A percentile compares a stretch with the other conserved stretches of the same genome.
phyloP scores from a whole-genome alignment of 2,329 filamentous ascomycete genomes.

The Stagonosporopsis cucurbitacearum region DNA sequence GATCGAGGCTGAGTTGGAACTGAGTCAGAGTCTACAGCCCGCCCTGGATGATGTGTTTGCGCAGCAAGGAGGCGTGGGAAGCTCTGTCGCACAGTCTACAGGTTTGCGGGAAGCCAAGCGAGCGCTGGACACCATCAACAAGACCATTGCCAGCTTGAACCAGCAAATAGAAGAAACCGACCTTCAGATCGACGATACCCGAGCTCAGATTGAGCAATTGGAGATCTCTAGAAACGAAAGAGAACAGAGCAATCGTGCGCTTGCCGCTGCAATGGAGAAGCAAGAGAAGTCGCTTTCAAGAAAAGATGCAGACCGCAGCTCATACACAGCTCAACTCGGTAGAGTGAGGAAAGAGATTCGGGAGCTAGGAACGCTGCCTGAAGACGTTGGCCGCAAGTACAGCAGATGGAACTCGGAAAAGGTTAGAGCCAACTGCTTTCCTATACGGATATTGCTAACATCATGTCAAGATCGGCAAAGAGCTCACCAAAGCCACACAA shows the following conservation, averaged over 20 bases:
- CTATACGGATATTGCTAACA: conserved; percentile 18
- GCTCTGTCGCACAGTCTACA: conserved; percentile 59
- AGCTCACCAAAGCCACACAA: conserved; percentile 89
- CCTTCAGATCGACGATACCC: conserved; percentile 68
- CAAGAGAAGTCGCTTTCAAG: conserved; percentile 92
- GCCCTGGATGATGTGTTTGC: conserved; percentile 78
- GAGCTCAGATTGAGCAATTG: conserved; percentile 62
- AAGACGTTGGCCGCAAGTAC: conserved; percentile 93
- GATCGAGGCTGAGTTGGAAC: conserved; percentile 80
- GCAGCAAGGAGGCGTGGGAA: conserved; percentile 55
- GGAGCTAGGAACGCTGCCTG: conserved; percentile 88
- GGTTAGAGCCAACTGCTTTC: conserved; percentile 57
- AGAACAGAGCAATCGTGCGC: conserved; percentile 75
- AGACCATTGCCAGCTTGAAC: conserved; percentile 70
- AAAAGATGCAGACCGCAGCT: conserved; percentile 84
- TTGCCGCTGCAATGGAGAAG: conserved; percentile 79
- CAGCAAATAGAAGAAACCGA: conserved; percentile 77
- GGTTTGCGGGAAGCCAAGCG: conserved; percentile 79
- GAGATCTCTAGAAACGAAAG: conserved; percentile 67
- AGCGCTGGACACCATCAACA: conserved; percentile 79
- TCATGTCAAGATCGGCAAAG: conserved; percentile 47
- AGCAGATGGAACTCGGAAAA: conserved; percentile 79
- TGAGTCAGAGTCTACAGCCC: conserved; percentile 87
- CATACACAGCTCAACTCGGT: conserved; percentile 75
- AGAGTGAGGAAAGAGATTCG: conserved; percentile 90